Base-by-base conservation (phyloP, 352 stramenopile genomes). In the Pythium phragmiticola region DNA sequence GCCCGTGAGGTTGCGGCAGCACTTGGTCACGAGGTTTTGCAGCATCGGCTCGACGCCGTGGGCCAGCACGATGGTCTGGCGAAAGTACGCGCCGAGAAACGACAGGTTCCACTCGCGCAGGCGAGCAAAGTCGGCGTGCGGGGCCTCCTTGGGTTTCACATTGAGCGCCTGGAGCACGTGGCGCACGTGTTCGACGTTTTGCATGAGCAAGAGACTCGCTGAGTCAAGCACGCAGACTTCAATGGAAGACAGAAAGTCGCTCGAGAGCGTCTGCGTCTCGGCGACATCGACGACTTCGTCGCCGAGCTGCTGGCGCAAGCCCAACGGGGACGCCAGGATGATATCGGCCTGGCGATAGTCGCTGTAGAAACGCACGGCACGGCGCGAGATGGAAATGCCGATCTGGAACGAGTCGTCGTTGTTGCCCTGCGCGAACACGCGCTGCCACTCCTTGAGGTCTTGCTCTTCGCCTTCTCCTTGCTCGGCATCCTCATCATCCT, bases 401-500 rank as follows among this genome's bases (percentile, higher is more conserved):
- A 91, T 69, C 59, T 93, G 84, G 65, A 93, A 93, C 51, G 74
- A 87, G 71, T 93, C 84, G 67, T 93, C 84, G 57, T 90, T 90
- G 67, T 93, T 91, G 41, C 84, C 84, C 8, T 79, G 68, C 7
- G 70, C 57, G 37, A 93, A 91, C 23, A 93, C 80, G 16, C 78
- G 72, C 61, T 91, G 82, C 84, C 84, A 93, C 59, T 88, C 81
- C 49, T 88, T 88, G 47, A 78, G 63, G 14, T 63, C 71, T 19
- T 75, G 63, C 7, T 75, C 69, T 4, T 73, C 57, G 9, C 8
- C 28, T 0, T 58, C 11, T 5, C 39, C 41, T 12, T 64, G 28
- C 7, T 60, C 64, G 3, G 55, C 52, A 2, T 66, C 34, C 0
- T 75, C 66, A 6, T 75, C 62, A 1, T 71, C 59, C 0, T 74